Conservation (phyloP, 176 grass and related monocot species). For the Olyra latifolia region DNA sequence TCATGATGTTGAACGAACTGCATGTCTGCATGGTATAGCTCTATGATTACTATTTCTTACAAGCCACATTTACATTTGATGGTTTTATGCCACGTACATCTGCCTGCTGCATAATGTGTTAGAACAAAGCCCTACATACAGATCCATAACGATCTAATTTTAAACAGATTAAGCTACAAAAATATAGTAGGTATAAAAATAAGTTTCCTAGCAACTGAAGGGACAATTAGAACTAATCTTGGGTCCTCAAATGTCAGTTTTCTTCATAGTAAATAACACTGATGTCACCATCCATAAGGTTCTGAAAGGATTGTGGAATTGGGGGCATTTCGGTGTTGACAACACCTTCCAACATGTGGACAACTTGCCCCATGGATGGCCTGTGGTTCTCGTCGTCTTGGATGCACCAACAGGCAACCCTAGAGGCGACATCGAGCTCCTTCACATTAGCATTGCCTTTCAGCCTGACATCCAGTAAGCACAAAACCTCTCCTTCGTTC, state of each 20-base stretch:
- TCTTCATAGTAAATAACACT: slow-evolving; percentile 18
- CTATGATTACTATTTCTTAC: no score
- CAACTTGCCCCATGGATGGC: slow-evolving; percentile 50
- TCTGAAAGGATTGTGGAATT: slow-evolving; percentile 39
- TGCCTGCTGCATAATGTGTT: no score
- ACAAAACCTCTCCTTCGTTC: slow-evolving; percentile 38
- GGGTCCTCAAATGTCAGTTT: background rate
- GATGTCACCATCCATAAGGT: slow-evolving; percentile 26
- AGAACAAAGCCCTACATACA: no score
- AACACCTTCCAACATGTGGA: slow-evolving; percentile 42
- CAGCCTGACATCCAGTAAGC: slow-evolving; percentile 42
- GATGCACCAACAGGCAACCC: slow-evolving; percentile 59
- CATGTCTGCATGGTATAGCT: no score
- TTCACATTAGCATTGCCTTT: slow-evolving; percentile 33
- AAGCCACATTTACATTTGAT: no score
- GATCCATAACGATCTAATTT: background rate
- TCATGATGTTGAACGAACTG: no score
- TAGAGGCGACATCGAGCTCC: slow-evolving; percentile 36
- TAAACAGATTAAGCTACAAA: background rate
- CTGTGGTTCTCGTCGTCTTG: slow-evolving; percentile 41
- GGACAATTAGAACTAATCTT: background rate
- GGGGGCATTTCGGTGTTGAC: slow-evolving; percentile 31
- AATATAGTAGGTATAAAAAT: background rate
- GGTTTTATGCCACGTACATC: no score
- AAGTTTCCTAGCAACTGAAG: no score